A percentile compares a stretch with the other conserved stretches of the same genome.
These are phyloP conservation scores for Babesia sp. DNA, from an alignment of 169 alveolate genomes.

Conservation along the genomic window DNA sequence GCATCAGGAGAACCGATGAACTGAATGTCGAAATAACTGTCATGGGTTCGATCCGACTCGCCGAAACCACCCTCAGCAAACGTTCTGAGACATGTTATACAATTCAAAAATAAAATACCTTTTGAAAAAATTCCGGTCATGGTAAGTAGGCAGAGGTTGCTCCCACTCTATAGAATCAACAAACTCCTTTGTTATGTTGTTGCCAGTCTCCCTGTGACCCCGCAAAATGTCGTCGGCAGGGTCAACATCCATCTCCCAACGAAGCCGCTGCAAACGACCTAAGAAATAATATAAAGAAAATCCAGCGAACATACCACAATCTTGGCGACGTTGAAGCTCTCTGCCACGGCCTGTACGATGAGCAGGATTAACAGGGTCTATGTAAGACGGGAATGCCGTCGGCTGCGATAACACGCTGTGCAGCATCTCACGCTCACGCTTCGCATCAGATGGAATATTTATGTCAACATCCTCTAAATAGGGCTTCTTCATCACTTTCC, in stretches of 20 bases:
- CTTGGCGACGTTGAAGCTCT: constrained; percentile 70
- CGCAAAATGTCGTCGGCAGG: constrained; percentile 76
- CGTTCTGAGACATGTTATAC: constrained; percentile 60
- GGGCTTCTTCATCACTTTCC: constrained; percentile 33
- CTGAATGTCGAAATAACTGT: constrained; percentile 81
- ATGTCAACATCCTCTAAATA: constrained; percentile 37
- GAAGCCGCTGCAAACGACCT: constrained; percentile 68
- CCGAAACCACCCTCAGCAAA: constrained; percentile 77
- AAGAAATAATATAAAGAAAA: background rate
- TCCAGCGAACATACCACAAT: constrained; percentile 56
- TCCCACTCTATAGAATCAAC: constrained; percentile 77
- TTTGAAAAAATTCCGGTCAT: constrained; percentile 71
- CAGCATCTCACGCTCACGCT: constrained; percentile 39
- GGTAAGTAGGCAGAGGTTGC: constrained; percentile 65
- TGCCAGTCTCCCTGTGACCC: constrained; percentile 75
- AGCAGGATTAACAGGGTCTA: constrained; percentile 74
- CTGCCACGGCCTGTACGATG: constrained; percentile 77
- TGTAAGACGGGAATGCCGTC: constrained; percentile 67
- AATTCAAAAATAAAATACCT: constrained; percentile 21
- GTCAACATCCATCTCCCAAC: constrained; percentile 72
- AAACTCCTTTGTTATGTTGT: constrained; percentile 67
- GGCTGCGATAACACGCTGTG: constrained; percentile 57
- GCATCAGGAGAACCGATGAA: constrained; percentile 82
- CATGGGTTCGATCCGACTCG: constrained; percentile 69
- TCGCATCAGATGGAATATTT: constrained; percentile 9